A percentile compares a stretch with the other conserved stretches of the same genome.
Conservation (phyloP, 331 rosid genomes). For the Quercus phellos region DNA sequence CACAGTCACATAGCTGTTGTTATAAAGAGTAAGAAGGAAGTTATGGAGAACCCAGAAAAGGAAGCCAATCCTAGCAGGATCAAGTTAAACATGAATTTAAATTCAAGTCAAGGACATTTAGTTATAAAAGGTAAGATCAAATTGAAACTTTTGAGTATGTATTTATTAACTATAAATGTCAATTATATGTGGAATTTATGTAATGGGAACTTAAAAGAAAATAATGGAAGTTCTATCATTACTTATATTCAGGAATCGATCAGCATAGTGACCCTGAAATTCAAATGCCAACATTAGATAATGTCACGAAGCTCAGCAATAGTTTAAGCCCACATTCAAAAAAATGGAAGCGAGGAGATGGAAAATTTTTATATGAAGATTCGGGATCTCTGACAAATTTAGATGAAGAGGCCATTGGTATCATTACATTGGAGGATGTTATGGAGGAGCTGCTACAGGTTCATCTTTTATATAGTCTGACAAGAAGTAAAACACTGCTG, state of each 20-base stretch:
- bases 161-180: neutral
- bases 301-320: constrained; percentile 24
- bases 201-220: neutral
- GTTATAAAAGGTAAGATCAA: neutral
- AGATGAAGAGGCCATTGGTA: constrained; percentile 55
- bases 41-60: neutral
- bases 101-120: neutral
- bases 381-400: constrained; percentile 25
- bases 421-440: constrained; percentile 80
- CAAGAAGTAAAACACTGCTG: too few relatives aligned
- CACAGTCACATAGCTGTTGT: constrained; percentile 74
- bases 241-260: constrained; percentile 22
- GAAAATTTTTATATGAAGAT: constrained; percentile 25
- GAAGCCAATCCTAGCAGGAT: constrained; percentile 11
- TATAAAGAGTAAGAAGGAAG: constrained; percentile 27
- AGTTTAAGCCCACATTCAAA: constrained; percentile 6
- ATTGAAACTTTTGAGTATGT: neutral
- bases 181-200: neutral
- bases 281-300: constrained; percentile 29
- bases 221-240: neutral
- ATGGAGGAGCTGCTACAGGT: constrained; percentile 74
- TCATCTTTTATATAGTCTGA: neutral
- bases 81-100: constrained; percentile 14
- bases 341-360: constrained; percentile 15
- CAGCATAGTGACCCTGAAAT: constrained; percentile 12